A percentile compares a stretch with the other conserved stretches of the same genome.
Conservation (phyloP, 495 filamentous ascomycete genomes). For the Aspergillus bridgeri region DNA sequence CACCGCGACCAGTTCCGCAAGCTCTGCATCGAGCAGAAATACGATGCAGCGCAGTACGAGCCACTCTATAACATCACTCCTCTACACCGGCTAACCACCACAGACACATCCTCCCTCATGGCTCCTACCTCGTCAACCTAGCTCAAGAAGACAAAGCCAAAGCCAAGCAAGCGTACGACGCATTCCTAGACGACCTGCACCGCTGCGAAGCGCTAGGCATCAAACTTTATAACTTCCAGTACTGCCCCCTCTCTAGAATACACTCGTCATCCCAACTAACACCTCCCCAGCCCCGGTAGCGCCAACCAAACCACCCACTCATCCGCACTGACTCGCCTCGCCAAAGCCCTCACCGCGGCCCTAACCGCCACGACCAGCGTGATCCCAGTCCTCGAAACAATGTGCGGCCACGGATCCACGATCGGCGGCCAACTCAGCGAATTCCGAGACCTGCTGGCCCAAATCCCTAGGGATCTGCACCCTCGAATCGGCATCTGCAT, state of each 20-base stretch:
- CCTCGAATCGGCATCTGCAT: conserved; percentile 89
- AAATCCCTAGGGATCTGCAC: conserved; percentile 67
- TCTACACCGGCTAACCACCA: background rate
- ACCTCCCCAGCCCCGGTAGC: conserved; percentile 61
- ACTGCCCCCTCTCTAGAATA: background rate
- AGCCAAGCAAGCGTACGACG: conserved; percentile 78
- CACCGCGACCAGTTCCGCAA: conserved; percentile 62
- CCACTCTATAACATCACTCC: background rate
- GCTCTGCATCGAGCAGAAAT: conserved; percentile 64
- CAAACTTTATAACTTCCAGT: conserved; percentile 93
- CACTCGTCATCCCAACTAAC: conserved; percentile 13
- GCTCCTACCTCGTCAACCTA: conserved; percentile 94
- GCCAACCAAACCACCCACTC: conserved; percentile 61
- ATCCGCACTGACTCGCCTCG: conserved; percentile 73
- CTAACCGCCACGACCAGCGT: conserved; percentile 72
- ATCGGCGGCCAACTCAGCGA: conserved; percentile 83
- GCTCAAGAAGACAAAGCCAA: conserved; percentile 77
- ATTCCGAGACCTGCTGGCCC: conserved; percentile 74
- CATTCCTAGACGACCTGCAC: conserved; percentile 83
- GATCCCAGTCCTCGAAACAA: conserved; percentile 85
- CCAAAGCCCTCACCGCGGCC: conserved; percentile 72
- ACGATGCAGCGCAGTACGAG: conserved; percentile 58
- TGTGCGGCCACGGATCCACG: conserved; percentile 88
- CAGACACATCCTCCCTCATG: conserved; percentile 79
- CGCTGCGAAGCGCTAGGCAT: conserved; percentile 90